Base-by-base conservation (phyloP, 192 early-diverging fungal species). In the Coemansia sp. region DNA sequence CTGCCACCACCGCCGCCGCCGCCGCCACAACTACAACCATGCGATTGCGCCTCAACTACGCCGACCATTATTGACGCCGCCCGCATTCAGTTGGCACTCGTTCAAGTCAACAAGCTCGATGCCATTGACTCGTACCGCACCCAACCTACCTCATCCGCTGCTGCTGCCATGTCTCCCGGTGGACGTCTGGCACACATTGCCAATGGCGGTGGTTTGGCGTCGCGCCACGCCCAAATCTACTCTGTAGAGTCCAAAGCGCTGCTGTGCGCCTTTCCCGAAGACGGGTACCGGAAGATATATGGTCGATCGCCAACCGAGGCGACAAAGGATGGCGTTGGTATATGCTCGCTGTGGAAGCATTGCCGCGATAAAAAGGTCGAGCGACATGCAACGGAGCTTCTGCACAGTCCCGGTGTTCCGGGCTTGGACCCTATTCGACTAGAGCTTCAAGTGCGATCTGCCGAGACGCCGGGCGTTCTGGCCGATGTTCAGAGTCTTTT, bases 161-260 rank as follows among this genome's bases (percentile, higher is more conserved):
- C n/a, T n/a, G n/a, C 54, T 2, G 54, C 32, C 54, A 19, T 57
- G 54, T 57, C 54, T 6, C 54, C 54, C 7, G 54, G 54, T 19
- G 29, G 29, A 32, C 54, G 54, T 29, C n/a, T n/a, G 32, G 5
- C 32, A 10, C 54, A 35, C 31, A 9, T 35, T 32, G n/a, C 6
- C 60, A 60, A 51, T 35, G 37, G 60, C 59, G 65, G 40, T 35
- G 49, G 51, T 39, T 38, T 83, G 49, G 60, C 61, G 10, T 74
- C 81, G 40, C 71, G 81, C n/a, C 81, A 83, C 59, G 72, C 58
- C 2, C 81, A 83, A 66, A 58, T 83, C 36, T 83, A 83, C 56
- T 71, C 81, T 4, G 53, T 73, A 47, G 69, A 68, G 15, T 69
- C 56, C 31, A 60, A 78, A 24, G 56, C 20, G 20, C 69, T 83